Evolutionary conservation across 495 filamentous ascomycete species (phyloP), one percentile per base, ranked within the genome.

Genomic region (Xylaria intraflava): DNA sequence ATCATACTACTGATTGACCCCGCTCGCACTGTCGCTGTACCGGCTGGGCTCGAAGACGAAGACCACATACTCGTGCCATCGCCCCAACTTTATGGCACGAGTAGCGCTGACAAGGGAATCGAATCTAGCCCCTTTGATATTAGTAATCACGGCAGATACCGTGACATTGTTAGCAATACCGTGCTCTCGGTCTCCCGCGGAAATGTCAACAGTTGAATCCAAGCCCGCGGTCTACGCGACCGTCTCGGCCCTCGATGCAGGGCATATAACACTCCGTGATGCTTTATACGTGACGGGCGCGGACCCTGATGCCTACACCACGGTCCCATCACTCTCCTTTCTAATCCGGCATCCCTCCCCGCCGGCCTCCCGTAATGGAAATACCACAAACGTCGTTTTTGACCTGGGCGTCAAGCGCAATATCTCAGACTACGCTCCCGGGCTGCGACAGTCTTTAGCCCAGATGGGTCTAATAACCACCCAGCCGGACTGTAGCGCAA

Each of bases 351-450:
- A 66, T 31, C 48, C 59, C 2, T 57, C 59, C 0, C 31, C 50
- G 7, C 26, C 51, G 22, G 22, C 22, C 6, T 19, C 36, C 11
- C 36, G 36, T 26, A 38, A 27, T 24, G 42, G 40, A 22, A 62
- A 59, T 8, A 43, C 22, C 9, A 71, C 68, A 8, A 62, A 64
- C 10, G 46, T 78, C 10, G 58, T 80, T 36, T 80, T 80, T 57
- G 77, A 80, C 56, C 69, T 80, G 1, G 77, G 77, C 23, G 54
- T 78, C 29, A 72, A 72, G 31, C 64, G 65, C 30, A 62, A 74
- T 39, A 33, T 69, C 27, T 39, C 60, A 12, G 57, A 54, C 29
- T 80, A 79, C 49, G 57, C 67, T 1, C 49, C 60, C 2, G 62
- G 62, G 3, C 66, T 72, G 43, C 70, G 71, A 46, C 52, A 57